phyloP scores from a whole-genome alignment of 495 filamentous ascomycete genomes.

The Penicillium paxilli region DNA sequence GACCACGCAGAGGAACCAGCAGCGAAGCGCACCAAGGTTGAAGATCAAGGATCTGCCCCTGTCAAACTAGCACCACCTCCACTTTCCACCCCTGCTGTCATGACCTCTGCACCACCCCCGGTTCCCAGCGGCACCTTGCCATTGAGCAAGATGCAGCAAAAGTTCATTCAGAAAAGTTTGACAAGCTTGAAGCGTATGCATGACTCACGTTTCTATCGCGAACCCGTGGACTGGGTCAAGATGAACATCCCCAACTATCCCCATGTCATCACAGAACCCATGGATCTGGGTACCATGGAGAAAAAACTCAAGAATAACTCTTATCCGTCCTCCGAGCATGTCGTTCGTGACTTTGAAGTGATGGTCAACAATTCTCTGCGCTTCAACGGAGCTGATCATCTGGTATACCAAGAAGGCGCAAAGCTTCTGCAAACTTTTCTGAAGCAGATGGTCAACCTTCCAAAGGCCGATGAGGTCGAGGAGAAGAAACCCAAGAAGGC shows the following conservation, averaged over 20 bases:
- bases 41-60: conserved; percentile 31
- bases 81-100: not conserved
- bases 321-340: conserved; percentile 64
- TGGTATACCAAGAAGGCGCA: conserved; percentile 62
- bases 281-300: conserved; percentile 84
- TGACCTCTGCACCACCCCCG: conserved; percentile 24
- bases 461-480: conserved; percentile 53
- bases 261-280: conserved; percentile 69
- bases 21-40: conserved; percentile 74
- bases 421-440: conserved; percentile 62
- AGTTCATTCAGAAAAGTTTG: conserved; percentile 52
- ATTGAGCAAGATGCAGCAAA: conserved; percentile 59
- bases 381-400: conserved; percentile 82
- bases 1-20: conserved; percentile 71
- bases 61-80: not conserved
- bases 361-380: conserved; percentile 71
- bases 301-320: conserved; percentile 67
- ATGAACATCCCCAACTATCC: conserved; percentile 72
- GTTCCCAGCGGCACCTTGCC: conserved; percentile 18
- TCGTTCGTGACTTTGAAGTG: conserved; percentile 69
- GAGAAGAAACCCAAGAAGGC: conserved; percentile 63
- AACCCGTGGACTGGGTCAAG: conserved; percentile 69
- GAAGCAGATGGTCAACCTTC: conserved; percentile 52
- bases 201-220: conserved; percentile 67
- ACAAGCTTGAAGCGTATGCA: conserved; percentile 80